These are phyloP conservation scores for Boletus rufocinnamomeus DNA, from an alignment of 768 basidiomycete species.

Conservation along the genomic window DNA sequence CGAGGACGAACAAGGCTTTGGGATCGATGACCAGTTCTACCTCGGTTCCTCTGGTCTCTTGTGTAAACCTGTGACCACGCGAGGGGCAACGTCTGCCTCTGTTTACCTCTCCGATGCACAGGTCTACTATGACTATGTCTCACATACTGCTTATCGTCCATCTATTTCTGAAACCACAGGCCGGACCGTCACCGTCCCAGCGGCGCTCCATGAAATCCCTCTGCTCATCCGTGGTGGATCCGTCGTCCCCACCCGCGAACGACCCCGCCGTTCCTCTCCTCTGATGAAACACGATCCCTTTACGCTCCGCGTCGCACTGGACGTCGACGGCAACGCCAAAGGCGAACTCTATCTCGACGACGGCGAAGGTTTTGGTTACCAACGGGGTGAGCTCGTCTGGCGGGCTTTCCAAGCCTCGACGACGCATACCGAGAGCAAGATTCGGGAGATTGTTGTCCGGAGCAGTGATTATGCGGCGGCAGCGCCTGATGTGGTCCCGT, in stretches of 20 bases:
- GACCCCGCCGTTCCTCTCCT: constrained; percentile 80
- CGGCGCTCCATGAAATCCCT: constrained; percentile 79
- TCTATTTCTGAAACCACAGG: constrained; percentile 47
- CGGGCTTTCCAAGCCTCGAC: constrained; percentile 66
- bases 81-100: constrained; percentile 64
- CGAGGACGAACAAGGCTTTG: constrained; percentile 80
- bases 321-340: constrained; percentile 53
- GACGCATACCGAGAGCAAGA: constrained; percentile 25
- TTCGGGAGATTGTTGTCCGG: constrained; percentile 44
- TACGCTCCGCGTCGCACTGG: constrained; percentile 83
- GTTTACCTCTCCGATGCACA: constrained; percentile 89
- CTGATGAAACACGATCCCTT: constrained; percentile 93
- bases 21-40: constrained; percentile 93
- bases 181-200: constrained; percentile 71
- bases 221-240: constrained; percentile 89
- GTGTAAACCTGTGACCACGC: constrained; percentile 84
- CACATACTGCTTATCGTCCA: constrained; percentile 65
- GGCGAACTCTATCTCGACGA: constrained; percentile 97
- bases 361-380: constrained; percentile 78
- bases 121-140: constrained; percentile 96
- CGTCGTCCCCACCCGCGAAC: constrained; percentile 84
- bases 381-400: constrained; percentile 82
- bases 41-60: constrained; percentile 86
- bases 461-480: constrained; percentile 64
- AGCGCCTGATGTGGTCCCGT: constrained; percentile 47